Evolutionary conservation across 257 asterid species (phyloP).

Genomic region (Eustoma russellianum): DNA sequence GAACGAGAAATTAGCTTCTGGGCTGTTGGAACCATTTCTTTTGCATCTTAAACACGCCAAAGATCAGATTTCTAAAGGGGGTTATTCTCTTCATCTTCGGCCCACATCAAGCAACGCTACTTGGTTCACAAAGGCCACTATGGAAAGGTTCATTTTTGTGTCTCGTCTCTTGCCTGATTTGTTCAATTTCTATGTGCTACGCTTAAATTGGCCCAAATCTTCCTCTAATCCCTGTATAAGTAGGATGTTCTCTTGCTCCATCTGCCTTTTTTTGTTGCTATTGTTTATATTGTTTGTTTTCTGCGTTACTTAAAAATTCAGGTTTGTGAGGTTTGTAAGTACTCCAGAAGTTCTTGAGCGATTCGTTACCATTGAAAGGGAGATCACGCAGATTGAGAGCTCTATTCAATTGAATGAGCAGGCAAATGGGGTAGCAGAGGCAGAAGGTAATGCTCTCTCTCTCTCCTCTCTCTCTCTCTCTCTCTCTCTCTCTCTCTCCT

Average conservation of each 20-base stretch:
- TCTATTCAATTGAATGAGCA: slow-evolving; percentile 45
- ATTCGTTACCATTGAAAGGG: slow-evolving; percentile 62
- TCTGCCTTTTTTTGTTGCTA: neutral
- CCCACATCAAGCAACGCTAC: slow-evolving; percentile 29
- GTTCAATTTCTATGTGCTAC: neutral
- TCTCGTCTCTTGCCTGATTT: neutral
- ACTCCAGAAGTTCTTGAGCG: slow-evolving; percentile 85
- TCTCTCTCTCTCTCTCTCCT: too few relatives aligned
- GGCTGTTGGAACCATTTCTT: slow-evolving; percentile 63
- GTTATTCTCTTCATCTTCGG: slow-evolving; percentile 59
- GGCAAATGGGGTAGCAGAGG: slow-evolving; percentile 23
- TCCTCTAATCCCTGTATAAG: too few relatives aligned
- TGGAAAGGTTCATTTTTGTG: slow-evolving; percentile 40
- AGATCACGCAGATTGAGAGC: slow-evolving; percentile 62
- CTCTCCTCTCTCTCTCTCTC: too few relatives aligned
- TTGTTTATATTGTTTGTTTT: neutral
- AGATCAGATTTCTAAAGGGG: slow-evolving; percentile 75
- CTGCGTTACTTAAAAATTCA: slow-evolving; percentile 6
- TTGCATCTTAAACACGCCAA: slow-evolving; percentile 63
- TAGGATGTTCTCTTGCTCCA: too few relatives aligned
- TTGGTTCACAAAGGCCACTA: slow-evolving; percentile 74
- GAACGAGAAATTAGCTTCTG: slow-evolving; percentile 76
- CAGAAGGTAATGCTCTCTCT: too few relatives aligned
- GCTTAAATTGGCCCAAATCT: too few relatives aligned
- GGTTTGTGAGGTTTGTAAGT: slow-evolving; percentile 79